Conservation (phyloP, 108 stramenopile genomes). For the Pseudonitzschia multiseries region DNA sequence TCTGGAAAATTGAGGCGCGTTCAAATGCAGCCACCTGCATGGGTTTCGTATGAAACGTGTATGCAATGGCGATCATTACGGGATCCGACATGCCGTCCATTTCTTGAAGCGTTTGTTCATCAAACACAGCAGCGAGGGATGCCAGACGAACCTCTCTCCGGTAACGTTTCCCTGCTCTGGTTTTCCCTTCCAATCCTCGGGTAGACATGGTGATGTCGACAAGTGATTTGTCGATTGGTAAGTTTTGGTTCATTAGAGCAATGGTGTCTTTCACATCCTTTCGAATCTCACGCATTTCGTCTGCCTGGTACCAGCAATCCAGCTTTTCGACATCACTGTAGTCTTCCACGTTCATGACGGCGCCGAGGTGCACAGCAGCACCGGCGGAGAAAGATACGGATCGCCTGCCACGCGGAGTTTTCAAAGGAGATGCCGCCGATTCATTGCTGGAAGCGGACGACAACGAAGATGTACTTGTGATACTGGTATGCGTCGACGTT, state of each 20-base stretch:
- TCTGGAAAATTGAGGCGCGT: not conserved
- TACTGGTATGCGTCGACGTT: not conserved
- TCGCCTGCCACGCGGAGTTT: not conserved
- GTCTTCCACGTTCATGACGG: conserved; percentile 8
- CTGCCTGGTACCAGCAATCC: not conserved
- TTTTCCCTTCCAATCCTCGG: conserved; percentile 9
- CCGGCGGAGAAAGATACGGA: conserved; percentile 4
- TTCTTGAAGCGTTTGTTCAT: conserved; percentile 13
- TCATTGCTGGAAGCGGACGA: not conserved
- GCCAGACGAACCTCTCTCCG: not conserved
- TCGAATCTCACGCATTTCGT: conserved; percentile 4
- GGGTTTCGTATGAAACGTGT: not conserved
- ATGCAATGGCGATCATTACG: conserved; percentile 8
- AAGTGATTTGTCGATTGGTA: not conserved
- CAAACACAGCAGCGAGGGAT: not conserved
- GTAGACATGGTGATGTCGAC: not conserved
- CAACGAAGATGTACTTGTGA: not conserved
- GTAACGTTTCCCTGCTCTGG: not conserved
- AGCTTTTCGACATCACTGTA: not conserved
- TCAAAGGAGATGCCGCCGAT: not conserved
- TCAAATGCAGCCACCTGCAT: conserved; percentile 5
- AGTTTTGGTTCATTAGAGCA: not conserved
- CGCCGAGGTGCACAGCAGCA: conserved; percentile 1
- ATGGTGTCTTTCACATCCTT: conserved; percentile 7
- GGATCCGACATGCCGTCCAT: conserved; percentile 13